Percentiles rank a stretch among this genome's conserved stretches.
Conservation (phyloP, 2,329 filamentous ascomycete species). For the Epichloe sp. region DNA sequence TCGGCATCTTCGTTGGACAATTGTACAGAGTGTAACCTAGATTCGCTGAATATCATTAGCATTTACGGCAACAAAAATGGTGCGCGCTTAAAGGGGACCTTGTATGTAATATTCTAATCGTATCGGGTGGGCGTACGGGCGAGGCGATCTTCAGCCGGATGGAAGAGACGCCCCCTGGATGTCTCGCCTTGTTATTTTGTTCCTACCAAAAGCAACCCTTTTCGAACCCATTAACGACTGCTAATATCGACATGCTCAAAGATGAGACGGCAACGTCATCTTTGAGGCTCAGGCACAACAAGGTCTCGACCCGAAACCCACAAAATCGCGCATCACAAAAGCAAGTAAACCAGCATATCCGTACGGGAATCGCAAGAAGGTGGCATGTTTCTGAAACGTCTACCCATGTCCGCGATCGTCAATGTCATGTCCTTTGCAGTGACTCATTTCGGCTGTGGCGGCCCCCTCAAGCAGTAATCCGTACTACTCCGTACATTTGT, state of each 20-base stretch:
- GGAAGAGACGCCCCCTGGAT: no score
- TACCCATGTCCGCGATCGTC: not conserved
- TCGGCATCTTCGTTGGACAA: constrained; percentile 1
- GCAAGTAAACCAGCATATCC: no score
- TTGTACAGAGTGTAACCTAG: no score
- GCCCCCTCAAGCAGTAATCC: no score
- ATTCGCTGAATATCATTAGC: constrained; percentile 4
- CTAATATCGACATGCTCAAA: no score
- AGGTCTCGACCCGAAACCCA: not conserved
- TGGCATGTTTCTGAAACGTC: not conserved
- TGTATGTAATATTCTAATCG: constrained; percentile 37
- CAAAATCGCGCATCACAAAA: no score
- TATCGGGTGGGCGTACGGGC: constrained; percentile 13
- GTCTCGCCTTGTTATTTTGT: not conserved
- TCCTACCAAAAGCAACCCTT: constrained; percentile 1
- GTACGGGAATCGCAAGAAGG: not conserved
- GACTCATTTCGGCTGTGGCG: not conserved
- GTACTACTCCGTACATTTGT: no score
- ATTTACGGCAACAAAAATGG: constrained; percentile 11
- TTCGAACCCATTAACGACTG: not conserved
- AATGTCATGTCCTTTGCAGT: not conserved
- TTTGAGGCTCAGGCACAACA: no score
- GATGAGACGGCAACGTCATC: no score
- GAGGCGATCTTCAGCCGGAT: no score
- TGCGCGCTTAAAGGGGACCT: no score